Conservation (phyloP, 257 asterid species). For the Haberlea rhodopensis region DNA sequence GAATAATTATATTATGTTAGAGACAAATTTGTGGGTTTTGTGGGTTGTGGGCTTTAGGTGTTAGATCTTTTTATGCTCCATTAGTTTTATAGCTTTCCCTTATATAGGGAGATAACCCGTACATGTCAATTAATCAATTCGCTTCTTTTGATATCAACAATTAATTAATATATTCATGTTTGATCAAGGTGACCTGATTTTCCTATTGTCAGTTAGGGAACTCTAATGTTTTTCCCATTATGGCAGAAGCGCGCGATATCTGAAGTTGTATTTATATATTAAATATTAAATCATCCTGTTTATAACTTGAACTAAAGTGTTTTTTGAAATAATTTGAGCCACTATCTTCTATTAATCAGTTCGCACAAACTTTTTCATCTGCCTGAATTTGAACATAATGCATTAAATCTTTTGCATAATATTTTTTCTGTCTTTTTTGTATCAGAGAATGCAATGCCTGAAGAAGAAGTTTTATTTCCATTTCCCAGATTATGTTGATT, state of each 20-base stretch:
- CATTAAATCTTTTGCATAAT: conserved; percentile 14
- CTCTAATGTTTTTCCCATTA: not conserved
- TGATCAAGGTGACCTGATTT: too few species aligned
- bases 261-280: not conserved
- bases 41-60: not conserved
- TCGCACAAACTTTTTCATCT: conserved; percentile 11
- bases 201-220: too few species aligned
- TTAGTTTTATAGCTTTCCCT: not conserved
- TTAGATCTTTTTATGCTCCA: not conserved
- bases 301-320: not conserved
- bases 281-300: not conserved
- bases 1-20: not conserved
- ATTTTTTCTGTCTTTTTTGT: conserved; percentile 23
- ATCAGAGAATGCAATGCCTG: conserved; percentile 92
- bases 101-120: too few species aligned
- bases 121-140: too few species aligned
- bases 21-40: not conserved
- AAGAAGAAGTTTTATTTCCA: conserved; percentile 95
- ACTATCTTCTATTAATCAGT: conserved; percentile 5
- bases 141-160: too few species aligned
- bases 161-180: too few species aligned
- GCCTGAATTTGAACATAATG: not conserved
- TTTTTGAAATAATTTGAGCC: conserved; percentile 7
- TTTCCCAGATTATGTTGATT: conserved; percentile 93
- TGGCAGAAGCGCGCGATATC: conserved; percentile 3